Evolutionary conservation across 495 filamentous ascomycete genomes (phyloP), one percentile per base, ranked within the genome.

Genomic region (Tuber indicum): DNA sequence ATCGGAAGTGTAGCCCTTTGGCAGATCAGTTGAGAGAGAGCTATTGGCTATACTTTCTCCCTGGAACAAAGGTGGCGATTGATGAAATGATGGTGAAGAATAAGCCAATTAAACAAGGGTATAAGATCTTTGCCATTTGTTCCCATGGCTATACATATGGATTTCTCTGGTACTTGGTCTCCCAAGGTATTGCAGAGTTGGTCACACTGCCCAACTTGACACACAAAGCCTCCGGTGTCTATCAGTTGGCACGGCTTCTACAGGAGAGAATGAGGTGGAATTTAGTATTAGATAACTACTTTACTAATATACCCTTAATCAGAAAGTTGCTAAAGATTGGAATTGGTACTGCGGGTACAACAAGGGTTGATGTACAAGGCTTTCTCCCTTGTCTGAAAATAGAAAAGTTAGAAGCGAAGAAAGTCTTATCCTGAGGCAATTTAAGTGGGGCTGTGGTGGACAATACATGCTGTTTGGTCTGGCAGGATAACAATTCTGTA

Each of bases 21-120:
- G 46, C 46, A 49, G 46, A 49, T 49, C 0, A 5, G 5, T 49
- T 49, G 16, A 21, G 46, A 5, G 19, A 49, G 23, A 49, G 17
- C 19, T 49, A 21, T 21, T 19, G 5, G 19, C 17, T 21, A 4
- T 75, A 72, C 12, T 62, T 71, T 72, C 71, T 76, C 9, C 76
- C 73, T 42, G n/a, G 70, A 7, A 80, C 23, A 0, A 36, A 77
- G n/a, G n/a, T 66, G 6, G 70, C 69, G 10, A 75, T 80, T 62
- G 72, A 78, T 71, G 70, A 73, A 69, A 75, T 73, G n/a, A 78
- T 80, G 32, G 72, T 47, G 1, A 58, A 47, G 44, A 74, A 77
- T n/a, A 77, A 77, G 26, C 72, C 43, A 21, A 79, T 77, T 21
- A 44, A 46, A 26, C 66, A 78, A 70, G 47, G 70, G 1, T 75